Base-by-base conservation (phyloP, 1,139 yeast genomes). In the Pneumocystis wakefieldiae region DNA sequence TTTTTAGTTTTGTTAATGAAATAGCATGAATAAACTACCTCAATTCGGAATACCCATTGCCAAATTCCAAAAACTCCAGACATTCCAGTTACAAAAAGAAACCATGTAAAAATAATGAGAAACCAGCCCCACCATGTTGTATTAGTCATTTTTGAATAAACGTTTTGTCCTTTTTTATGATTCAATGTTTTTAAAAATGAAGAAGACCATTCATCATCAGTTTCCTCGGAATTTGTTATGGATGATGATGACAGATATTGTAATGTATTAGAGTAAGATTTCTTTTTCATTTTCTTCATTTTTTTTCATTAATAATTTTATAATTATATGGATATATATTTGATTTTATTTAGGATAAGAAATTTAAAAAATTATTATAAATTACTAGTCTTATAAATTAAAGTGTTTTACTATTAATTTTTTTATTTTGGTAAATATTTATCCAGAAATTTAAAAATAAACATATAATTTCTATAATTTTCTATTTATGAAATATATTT, bases 21-120 rank as follows among this genome's bases (percentile, higher is more conserved):
- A 48, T 24, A 48, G 24, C 14, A 48, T 24, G 12, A 12, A 12
- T 24, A 10, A 48, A 24, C 12, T 48, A 48, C 55, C 32, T 48
- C 28, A 24, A 48, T 48, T 48, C 28, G 55, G 14, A 48, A 48
- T 12, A 24, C 55, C 55, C 55, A 48, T 19, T 48, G 55, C 55
- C 55, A 48, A 48, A 48, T 48, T 48, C 55, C 55, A 48, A 48
- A 48, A 48, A 48, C n/a, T 10, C 55, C 55, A 19, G 32, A 24
- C 55, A 48, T 48, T 48, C 55, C 55, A 12, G 55, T 48, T 48
- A 48, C 55, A 48, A 48, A 48, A 48, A 48, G 55, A 48, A 48
- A 14, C 55, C 55, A 48, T 48, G 55, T 48, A 24, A 24, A 48
- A 48, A 48, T 48, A 24, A 48, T 28, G 29, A 48, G 55, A 48